A percentile compares a stretch with the other conserved stretches of the same genome.
Conservation (phyloP, 495 filamentous ascomycete species). For the Aspergillus olivimuriae region DNA sequence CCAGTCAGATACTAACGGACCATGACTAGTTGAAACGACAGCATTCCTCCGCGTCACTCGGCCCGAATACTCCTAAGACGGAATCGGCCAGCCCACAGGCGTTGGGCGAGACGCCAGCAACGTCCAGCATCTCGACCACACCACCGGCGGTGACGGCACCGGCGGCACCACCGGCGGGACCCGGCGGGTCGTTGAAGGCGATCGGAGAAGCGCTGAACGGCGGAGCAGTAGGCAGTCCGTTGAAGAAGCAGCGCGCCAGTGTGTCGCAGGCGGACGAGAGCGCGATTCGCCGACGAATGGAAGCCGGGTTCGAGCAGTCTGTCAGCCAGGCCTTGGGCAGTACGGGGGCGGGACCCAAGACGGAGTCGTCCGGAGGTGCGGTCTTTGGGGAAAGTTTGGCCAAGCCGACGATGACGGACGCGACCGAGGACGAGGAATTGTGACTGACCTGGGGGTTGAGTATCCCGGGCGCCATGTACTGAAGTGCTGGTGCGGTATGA, state of each 20-base stretch:
- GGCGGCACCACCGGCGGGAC: constrained; percentile 14
- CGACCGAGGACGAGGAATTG: constrained; percentile 34
- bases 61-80: constrained; percentile 32
- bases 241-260: constrained; percentile 77
- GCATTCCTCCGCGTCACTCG: constrained; percentile 75
- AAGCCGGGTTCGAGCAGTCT: constrained; percentile 32
- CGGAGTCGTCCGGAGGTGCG: background rate
- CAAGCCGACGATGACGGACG: no score
- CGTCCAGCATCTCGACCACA: constrained; percentile 35
- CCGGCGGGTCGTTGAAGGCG: constrained; percentile 22
- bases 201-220: constrained; percentile 32
- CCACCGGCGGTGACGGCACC: constrained; percentile 29
- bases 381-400: constrained; percentile 6
- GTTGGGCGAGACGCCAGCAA: constrained; percentile 30
- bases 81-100: constrained; percentile 40
- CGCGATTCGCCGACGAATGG: constrained; percentile 42
- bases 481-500: no score
- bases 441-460: constrained; percentile 11
- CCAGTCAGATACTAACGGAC: no score
- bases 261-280: constrained; percentile 56
- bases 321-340: constrained; percentile 24
- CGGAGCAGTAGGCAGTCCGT: constrained; percentile 63
- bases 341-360: background rate
- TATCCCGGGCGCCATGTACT: background rate
- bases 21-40: constrained; percentile 78